Evolutionary conservation across 73 alveolate genomes (phyloP).

Genomic region (Stentor roeselii): DNA sequence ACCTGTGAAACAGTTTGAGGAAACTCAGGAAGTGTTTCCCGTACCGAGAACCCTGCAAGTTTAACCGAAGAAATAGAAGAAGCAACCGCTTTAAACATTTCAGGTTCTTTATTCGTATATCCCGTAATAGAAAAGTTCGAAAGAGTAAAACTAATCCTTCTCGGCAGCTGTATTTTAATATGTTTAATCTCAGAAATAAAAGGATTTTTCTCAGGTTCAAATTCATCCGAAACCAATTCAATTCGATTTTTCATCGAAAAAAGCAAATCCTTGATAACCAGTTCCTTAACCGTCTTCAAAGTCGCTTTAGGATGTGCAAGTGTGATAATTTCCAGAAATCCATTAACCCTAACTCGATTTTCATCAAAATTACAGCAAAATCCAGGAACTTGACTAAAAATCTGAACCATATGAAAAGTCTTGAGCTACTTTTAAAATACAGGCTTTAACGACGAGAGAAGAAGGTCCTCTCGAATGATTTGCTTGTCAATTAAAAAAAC

Average conservation of each 20-base stretch:
- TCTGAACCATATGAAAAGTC: not conserved
- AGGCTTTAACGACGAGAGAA: not conserved
- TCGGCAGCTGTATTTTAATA: not conserved
- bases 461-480: not conserved
- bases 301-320: not conserved
- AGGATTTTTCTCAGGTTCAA: not conserved
- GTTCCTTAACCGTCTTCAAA: not conserved
- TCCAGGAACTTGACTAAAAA: not conserved
- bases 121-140: not conserved
- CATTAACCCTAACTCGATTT: not conserved
- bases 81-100: not conserved
- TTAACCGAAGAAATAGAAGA: not conserved
- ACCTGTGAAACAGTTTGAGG: no score
- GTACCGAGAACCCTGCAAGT: not conserved
- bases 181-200: not conserved
- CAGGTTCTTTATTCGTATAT: not conserved
- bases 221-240: conserved; percentile 3
- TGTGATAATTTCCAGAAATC: not conserved
- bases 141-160: not conserved
- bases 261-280: conserved; percentile 1
- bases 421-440: not conserved
- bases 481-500: not conserved
- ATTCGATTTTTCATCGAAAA: conserved; percentile 16
- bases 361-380: conserved; percentile 14
- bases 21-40: not conserved